Conservation (phyloP, 2,329 filamentous ascomycete genomes). For the Lachnellula hyalina region DNA sequence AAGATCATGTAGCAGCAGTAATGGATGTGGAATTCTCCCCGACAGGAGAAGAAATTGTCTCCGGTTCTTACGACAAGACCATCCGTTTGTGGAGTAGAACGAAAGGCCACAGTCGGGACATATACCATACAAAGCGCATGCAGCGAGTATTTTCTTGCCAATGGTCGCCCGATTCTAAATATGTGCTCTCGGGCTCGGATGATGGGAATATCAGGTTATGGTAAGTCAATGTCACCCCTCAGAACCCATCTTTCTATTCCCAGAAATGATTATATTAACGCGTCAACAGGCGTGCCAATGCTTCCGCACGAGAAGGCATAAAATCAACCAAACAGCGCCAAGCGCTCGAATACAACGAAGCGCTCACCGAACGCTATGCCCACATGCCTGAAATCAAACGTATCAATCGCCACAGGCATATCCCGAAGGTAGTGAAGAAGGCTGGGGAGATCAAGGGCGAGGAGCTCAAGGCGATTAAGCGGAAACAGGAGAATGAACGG, state of each 20-base stretch:
- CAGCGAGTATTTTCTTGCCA: conserved; percentile 82
- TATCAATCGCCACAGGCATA: conserved; percentile 84
- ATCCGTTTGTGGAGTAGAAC: conserved; percentile 79
- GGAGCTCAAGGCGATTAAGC: conserved; percentile 81
- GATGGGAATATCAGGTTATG: conserved; percentile 90
- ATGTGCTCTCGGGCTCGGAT: conserved; percentile 84
- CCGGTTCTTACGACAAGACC: conserved; percentile 82
- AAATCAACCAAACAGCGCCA: conserved; percentile 81
- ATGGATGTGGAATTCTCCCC: conserved; percentile 97
- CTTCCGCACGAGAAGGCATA: conserved; percentile 75
- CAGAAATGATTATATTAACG: too few relatives aligned
- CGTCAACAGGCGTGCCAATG: conserved; percentile 60
- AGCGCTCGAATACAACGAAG: conserved; percentile 86
- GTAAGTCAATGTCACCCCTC: too few relatives aligned
- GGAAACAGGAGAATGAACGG: conserved; percentile 88
- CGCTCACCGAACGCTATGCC: conserved; percentile 74
- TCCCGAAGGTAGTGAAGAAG: conserved; percentile 93
- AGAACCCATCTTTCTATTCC: too few relatives aligned
- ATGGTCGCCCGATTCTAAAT: conserved; percentile 86
- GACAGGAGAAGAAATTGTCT: conserved; percentile 89
- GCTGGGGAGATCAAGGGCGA: conserved; percentile 89
- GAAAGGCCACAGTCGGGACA: conserved; percentile 79
- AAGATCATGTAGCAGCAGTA: conserved; percentile 83
- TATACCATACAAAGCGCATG: conserved; percentile 98
- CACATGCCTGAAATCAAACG: conserved; percentile 96